Percentiles rank a stretch among this genome's conserved stretches.
Evolutionary conservation across 208 protist genomes (phyloP).

Genomic region (Acanthamoeba polyphaga): DNA sequence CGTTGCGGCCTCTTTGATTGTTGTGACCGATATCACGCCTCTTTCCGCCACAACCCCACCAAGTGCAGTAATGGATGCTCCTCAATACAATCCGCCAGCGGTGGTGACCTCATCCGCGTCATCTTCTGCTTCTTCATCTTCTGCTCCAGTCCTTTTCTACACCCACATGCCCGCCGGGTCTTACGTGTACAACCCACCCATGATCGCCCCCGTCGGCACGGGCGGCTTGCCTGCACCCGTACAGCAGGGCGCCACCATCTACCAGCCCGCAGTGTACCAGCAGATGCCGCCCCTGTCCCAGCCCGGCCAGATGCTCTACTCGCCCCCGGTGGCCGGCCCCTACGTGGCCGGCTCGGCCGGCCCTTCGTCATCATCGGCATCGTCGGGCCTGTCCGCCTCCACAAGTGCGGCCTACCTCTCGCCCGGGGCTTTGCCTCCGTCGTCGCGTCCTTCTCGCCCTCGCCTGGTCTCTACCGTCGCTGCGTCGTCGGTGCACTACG

Average conservation of each 20-base stretch:
- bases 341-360: not conserved
- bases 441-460: not conserved
- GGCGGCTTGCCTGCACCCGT: not conserved
- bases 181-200: not conserved
- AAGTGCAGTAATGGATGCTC: too few species aligned
- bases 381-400: not conserved
- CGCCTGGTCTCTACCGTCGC: not conserved
- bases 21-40: not conserved
- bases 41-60: not conserved
- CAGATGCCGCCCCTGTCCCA: conserved; percentile 1
- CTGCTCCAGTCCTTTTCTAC: not conserved
- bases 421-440: not conserved
- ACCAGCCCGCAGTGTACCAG: conserved; percentile 31
- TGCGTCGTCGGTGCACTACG: not conserved
- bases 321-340: not conserved
- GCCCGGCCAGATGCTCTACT: not conserved
- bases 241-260: not conserved
- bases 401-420: not conserved
- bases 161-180: not conserved
- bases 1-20: not conserved
- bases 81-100: not conserved
- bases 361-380: not conserved
- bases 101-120: too few species aligned
- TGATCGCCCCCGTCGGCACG: not conserved
- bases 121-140: too few species aligned